A percentile compares a stretch with the other conserved stretches of the same genome.
Evolutionary conservation across 257 asterid genomes (phyloP).

Genomic region (Cordia subcordata): DNA sequence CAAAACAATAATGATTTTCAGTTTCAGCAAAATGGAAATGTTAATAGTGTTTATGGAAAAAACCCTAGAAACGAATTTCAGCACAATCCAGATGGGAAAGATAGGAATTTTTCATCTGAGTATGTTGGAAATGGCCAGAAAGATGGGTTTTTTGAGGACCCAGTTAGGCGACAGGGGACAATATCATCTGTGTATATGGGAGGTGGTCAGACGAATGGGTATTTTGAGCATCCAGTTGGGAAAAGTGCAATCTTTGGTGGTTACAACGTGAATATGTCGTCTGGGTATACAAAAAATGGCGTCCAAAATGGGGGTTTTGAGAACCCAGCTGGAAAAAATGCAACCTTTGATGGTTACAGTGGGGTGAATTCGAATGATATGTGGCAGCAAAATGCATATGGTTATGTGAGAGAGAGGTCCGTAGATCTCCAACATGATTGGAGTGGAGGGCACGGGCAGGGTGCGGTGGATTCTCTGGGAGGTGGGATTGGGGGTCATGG

Average conservation of each 20-base stretch:
- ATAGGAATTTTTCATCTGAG: conserved; percentile 10
- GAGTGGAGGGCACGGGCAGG: not conserved
- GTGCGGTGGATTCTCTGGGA: not conserved
- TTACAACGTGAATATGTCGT: not conserved
- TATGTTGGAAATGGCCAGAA: conserved; percentile 3
- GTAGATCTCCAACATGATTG: not conserved
- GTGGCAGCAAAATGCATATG: not conserved
- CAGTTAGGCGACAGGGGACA: conserved; percentile 3
- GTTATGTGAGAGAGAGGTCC: not conserved
- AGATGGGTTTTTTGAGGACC: conserved; percentile 11
- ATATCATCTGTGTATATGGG: not conserved
- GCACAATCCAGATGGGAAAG: conserved; percentile 7
- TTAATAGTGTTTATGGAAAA: conserved; percentile 29
- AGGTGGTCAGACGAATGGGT: conserved; percentile 6
- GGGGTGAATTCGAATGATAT: conserved; percentile 7
- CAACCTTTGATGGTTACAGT: conserved; percentile 7
- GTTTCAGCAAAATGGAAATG: conserved; percentile 24
- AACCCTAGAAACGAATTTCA: conserved; percentile 1
- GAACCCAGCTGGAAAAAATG: conserved; percentile 5
- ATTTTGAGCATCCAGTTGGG: conserved; percentile 6
- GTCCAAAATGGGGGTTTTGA: conserved; percentile 9
- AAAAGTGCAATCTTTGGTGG: conserved; percentile 6
- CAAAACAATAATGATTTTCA: conserved; percentile 4
- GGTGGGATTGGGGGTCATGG: not conserved
- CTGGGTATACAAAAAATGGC: conserved; percentile 1